Evolutionary conservation across 1,284 basidiomycete species (phyloP), one percentile per base, ranked within the genome.

Genomic region (Fomitopsis pinicola): DNA sequence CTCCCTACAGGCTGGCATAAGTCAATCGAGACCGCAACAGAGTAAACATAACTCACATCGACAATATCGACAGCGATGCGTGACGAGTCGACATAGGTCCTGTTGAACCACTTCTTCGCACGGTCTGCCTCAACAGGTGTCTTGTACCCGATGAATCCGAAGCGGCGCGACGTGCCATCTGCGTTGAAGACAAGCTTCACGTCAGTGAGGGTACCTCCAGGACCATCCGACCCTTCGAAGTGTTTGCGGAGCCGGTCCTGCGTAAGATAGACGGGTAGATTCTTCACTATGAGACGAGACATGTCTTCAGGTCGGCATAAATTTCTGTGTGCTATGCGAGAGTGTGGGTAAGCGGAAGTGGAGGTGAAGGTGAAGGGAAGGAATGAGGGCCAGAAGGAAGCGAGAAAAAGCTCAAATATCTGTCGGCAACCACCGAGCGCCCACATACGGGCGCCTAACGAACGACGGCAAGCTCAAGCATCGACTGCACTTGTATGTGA

Each of bases 61-160:
- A 96, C 86, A 46, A 94, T 73, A 48, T 87, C 83, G 8, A 97
- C 92, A 61, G 77, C 85, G 62, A 98, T 87, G 67, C 89, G 82
- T 40, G 86, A 82, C 42, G 90, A 85, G 62, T 89, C 88, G 56
- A 94, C 78, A 73, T 89, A 98, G 0, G 91, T 94, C 38, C 85
- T 83, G 72, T 97, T 86, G 69, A 94, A 97, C 88, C 92, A 98
- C 52, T 88, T 83, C 72, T 85, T 85, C 0, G 92, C 94, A 15
- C 82, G 82, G 12, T 77, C 64, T 0, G 97, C 97, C 66, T 98
- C 92, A 12, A 82, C 79, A 42, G 90, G 82, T 0, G 87, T 85
- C 74, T 92, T 94, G 80, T 88, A 98, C 0, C 97, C 97, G 7
- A 98, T 83, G 72, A 98, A 99, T 0, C 91, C 97, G 71, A 99